These are phyloP conservation scores for Daedaleopsis nitida DNA, from an alignment of 768 basidiomycete species.

Conservation along the genomic window DNA sequence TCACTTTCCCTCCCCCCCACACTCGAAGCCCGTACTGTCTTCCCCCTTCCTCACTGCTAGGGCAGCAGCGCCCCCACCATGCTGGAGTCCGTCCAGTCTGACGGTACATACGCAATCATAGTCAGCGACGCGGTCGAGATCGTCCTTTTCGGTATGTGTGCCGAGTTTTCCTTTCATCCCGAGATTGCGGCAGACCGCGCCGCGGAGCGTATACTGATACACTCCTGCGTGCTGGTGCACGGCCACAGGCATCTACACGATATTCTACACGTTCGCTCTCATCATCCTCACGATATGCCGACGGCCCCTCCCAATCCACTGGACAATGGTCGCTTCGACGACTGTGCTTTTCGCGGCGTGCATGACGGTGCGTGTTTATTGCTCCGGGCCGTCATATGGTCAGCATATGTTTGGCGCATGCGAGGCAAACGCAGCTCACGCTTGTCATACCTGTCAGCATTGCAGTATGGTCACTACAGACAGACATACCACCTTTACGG, in stretches of 20 bases:
- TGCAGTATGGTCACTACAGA: constrained; percentile 13
- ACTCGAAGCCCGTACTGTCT: neutral
- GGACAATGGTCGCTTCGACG: neutral
- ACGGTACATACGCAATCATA: constrained; percentile 15
- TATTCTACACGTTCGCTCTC: constrained; percentile 15
- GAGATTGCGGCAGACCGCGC: neutral
- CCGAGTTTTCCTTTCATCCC: neutral
- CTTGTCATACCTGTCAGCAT: neutral
- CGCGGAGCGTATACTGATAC: no score
- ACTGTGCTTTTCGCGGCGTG: constrained; percentile 1
- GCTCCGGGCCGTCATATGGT: neutral
- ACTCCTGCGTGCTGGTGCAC: neutral
- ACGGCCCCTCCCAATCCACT: constrained; percentile 12
- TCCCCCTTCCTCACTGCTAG: neutral
- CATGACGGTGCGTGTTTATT: constrained; percentile 4
- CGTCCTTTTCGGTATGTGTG: constrained; percentile 11
- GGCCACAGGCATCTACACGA: constrained; percentile 11
- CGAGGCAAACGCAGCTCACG: neutral
- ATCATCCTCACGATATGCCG: constrained; percentile 12
- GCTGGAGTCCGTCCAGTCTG: constrained; percentile 9
- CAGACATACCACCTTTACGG: constrained; percentile 9
- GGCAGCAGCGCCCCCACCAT: neutral
- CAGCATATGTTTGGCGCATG: neutral
- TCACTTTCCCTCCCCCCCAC: neutral
- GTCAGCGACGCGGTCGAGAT: constrained; percentile 18